Evolutionary conservation across 345 rosid genomes (phyloP), one percentile per base, ranked within the genome.

Genomic region (Lenwebbia sp.): DNA sequence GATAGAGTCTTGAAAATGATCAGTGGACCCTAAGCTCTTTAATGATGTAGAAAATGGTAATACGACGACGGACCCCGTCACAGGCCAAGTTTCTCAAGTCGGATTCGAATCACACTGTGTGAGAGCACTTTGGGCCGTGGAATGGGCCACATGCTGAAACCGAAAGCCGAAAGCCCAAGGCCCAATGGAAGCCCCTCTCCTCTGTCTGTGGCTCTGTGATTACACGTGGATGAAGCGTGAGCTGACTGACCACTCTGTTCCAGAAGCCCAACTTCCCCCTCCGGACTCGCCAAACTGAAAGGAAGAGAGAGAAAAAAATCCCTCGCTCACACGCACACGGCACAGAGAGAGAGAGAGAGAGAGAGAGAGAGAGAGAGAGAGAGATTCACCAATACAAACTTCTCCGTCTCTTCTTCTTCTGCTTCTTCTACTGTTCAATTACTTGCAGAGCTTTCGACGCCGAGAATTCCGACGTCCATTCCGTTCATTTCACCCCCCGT

Each of bases 401-500:
- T 70, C 78, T 70, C 78, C 78, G 78, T 70, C 78, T 70, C 44
- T 33, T 17, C 78, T 70, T 65, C 75, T 23, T 54, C 76, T 86
- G 55, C 83, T 57, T 19, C 81, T 47, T 19, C 81, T 51, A 37
- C 28, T 49, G 50, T 84, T 49, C 60, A 52, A 41, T 21, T 54
- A 41, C 54, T 83, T 62, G 13, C 88, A 17, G 65, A 83, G 86
- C 49, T 87, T 84, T 87, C 54, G 75, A 87, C 90, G 91, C 88
- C 55, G 86, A 83, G 89, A 86, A 90, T 52, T 85, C 44, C 88
- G 41, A 37, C 78, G 37, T 85, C 83, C 58, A 10, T 17, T 84
- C 21, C 54, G 41, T 78, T 78, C 51, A 23, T 37, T 41, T 57
- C 25, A 21, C 10, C 28, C 51, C 26, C 74, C 81, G 28, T 82